Conservation (phyloP, 805 yeast genomes). For the Starmera quercuum region DNA sequence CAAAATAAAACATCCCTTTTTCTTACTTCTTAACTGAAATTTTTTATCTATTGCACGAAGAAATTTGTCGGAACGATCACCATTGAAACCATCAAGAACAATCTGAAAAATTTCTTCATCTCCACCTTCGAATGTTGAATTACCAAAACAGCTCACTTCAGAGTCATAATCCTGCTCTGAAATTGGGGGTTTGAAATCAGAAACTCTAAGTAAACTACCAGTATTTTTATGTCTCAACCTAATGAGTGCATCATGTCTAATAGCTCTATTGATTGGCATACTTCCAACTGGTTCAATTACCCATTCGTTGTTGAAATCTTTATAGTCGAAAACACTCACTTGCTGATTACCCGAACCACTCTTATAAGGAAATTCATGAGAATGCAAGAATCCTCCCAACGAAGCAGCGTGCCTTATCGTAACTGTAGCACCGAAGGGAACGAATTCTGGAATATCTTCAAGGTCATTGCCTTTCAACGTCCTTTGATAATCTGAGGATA, state of each 20-base stretch:
- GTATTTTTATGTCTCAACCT: slow-evolving; percentile 67
- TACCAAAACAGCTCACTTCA: slow-evolving; percentile 73
- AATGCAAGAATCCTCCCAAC: slow-evolving; percentile 73
- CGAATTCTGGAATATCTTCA: slow-evolving; percentile 46
- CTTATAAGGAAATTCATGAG: slow-evolving; percentile 58
- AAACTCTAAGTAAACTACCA: slow-evolving; percentile 62
- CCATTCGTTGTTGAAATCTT: slow-evolving; percentile 68
- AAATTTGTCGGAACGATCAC: slow-evolving; percentile 24
- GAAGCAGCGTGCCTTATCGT: slow-evolving; percentile 65
- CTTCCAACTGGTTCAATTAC: slow-evolving; percentile 39
- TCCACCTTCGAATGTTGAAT: slow-evolving; percentile 54
- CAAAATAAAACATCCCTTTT: slow-evolving; percentile 61
- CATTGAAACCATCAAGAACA: slow-evolving; percentile 34
- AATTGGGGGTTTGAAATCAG: slow-evolving; percentile 70
- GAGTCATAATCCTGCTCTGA: slow-evolving; percentile 85
- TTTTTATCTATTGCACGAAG: slow-evolving; percentile 43
- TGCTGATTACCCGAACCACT: slow-evolving; percentile 71
- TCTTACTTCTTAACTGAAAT: slow-evolving; percentile 60
- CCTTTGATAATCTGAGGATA: slow-evolving; percentile 65
- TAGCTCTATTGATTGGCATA: slow-evolving; percentile 23
- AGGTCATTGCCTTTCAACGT: slow-evolving; percentile 38
- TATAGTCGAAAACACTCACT: slow-evolving; percentile 62
- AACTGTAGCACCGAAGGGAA: slow-evolving; percentile 65
- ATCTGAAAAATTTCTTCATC: slow-evolving; percentile 65
- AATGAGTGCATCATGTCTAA: slow-evolving; percentile 33